phyloP scores from a whole-genome alignment of 257 asterid species.

The Ilex aquifolium region DNA sequence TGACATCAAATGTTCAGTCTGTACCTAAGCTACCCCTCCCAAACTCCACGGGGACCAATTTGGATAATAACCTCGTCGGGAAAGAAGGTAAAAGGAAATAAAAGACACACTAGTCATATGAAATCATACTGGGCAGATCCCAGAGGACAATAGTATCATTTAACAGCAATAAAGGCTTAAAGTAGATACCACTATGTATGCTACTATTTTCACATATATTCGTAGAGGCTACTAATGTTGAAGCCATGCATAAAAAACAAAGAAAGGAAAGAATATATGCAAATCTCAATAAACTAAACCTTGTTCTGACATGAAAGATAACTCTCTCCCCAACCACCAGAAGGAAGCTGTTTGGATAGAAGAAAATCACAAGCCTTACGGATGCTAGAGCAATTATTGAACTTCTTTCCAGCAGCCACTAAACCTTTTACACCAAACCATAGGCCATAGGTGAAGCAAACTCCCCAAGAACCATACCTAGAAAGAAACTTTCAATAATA shows the following conservation, averaged over 20 bases:
- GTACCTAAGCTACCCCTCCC: too few relatives aligned
- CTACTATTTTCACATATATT: too few relatives aligned
- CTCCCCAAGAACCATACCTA: slow-evolving; percentile 99
- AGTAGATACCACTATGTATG: too few relatives aligned
- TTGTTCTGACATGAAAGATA: slow-evolving; percentile 89
- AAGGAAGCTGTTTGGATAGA: slow-evolving; percentile 81
- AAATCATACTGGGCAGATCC: too few relatives aligned
- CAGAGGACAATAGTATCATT: too few relatives aligned
- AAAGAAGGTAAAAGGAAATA: too few relatives aligned
- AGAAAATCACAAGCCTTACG: slow-evolving; percentile 87
- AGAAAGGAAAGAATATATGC: neutral
- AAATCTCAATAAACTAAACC: slow-evolving; percentile 36
- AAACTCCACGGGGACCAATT: too few relatives aligned
- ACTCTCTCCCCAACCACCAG: slow-evolving; percentile 99
- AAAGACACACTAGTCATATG: too few relatives aligned
- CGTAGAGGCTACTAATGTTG: too few relatives aligned
- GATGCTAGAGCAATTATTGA: slow-evolving; percentile 47
- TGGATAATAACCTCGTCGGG: too few relatives aligned
- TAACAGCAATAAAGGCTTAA: too few relatives aligned
- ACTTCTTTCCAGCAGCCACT: slow-evolving; percentile 75
- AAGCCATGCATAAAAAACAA: neutral
- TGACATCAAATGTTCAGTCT: too few relatives aligned
- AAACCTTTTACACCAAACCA: slow-evolving; percentile 94
- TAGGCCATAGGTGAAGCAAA: slow-evolving; percentile 87
- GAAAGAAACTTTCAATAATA: slow-evolving; percentile 10